Conservation (phyloP, 441 rosid species). For the Codiaeum variegatum region DNA sequence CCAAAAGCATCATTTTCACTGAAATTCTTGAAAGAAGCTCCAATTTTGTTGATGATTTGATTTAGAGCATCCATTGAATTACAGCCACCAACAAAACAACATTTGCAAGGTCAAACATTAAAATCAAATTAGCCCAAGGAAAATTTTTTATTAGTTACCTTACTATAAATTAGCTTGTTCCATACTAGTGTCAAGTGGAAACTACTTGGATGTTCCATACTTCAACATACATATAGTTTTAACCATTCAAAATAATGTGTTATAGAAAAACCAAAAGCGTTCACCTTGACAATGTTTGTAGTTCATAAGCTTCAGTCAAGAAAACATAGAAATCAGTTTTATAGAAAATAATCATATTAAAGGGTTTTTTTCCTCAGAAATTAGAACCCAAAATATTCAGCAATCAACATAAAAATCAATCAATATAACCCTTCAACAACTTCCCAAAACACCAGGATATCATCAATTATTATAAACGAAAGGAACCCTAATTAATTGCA, state of each 20-base stretch:
- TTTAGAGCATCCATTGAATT: constrained; percentile 11
- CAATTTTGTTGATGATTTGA: constrained; percentile 6
- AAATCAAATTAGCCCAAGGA: no score
- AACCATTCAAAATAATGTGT: not conserved
- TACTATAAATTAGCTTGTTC: no score
- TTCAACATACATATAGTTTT: not conserved
- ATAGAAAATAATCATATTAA: no score
- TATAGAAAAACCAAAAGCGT: not conserved
- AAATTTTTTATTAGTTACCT: not conserved
- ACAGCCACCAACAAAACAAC: not conserved
- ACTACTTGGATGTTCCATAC: not conserved
- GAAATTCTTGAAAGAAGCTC: constrained; percentile 12
- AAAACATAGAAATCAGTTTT: constrained; percentile 17
- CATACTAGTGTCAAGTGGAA: not conserved
- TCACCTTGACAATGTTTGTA: not conserved
- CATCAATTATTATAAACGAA: no score
- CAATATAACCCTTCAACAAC: no score
- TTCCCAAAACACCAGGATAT: no score
- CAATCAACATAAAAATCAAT: no score
- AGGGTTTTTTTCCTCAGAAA: no score
- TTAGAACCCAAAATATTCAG: no score
- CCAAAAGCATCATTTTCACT: not conserved
- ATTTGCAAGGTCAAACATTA: not conserved
- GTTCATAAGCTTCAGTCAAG: constrained; percentile 1
- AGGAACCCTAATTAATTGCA: no score